phyloP scores from a whole-genome alignment of 2,329 filamentous ascomycete species.

The Paecilomyces niveus region DNA sequence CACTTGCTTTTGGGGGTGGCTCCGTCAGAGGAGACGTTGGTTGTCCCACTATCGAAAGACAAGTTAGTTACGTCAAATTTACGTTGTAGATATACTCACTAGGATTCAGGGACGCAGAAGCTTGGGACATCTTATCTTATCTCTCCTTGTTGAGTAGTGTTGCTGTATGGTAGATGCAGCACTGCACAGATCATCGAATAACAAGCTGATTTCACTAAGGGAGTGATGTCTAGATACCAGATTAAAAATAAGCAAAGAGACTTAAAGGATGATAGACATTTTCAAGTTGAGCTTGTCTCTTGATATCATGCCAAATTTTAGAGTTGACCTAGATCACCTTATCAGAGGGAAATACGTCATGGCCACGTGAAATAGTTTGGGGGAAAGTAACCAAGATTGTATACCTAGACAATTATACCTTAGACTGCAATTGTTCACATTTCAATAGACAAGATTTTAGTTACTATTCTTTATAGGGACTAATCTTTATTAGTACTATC shows the following conservation, averaged over 20 bases:
- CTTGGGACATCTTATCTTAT: background rate
- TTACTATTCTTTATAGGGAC: too few species aligned
- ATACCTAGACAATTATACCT: too few species aligned
- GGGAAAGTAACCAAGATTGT: background rate
- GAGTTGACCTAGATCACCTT: background rate
- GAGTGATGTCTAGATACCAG: too few species aligned
- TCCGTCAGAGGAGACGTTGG: background rate
- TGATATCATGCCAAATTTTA: background rate
- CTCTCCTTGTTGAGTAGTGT: background rate
- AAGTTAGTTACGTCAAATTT: background rate
- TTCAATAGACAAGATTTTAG: too few species aligned
- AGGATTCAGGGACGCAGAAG: background rate
- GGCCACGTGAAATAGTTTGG: background rate
- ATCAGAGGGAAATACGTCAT: background rate
- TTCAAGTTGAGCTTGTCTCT: background rate
- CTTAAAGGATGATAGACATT: too few species aligned
- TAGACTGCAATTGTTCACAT: too few species aligned
- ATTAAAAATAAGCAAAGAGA: too few species aligned
- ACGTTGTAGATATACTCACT: background rate
- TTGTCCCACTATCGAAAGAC: background rate
- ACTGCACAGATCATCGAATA: too few species aligned
- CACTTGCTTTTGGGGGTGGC: background rate
- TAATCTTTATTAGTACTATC: too few species aligned
- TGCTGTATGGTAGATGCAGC: too few species aligned
- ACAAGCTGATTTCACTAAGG: too few species aligned